These are phyloP conservation scores for Beauveria asiatica DNA, from an alignment of 2,329 filamentous ascomycete genomes.

Conservation along the genomic window DNA sequence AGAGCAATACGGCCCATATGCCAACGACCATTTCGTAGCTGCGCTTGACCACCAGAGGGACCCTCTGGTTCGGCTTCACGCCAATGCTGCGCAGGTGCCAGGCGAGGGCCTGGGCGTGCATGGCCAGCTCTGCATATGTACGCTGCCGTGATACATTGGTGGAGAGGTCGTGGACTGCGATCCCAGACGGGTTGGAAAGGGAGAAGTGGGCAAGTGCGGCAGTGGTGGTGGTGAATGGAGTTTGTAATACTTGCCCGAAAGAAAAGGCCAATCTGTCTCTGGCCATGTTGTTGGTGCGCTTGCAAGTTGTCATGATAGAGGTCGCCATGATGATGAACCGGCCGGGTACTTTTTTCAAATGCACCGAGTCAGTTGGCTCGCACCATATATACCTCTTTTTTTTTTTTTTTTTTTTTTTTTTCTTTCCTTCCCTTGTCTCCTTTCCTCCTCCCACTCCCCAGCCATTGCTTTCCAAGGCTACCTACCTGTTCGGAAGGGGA, in stretches of 20 bases:
- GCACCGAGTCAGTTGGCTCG: background rate
- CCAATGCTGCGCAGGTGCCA: slow-evolving; percentile 29
- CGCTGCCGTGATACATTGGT: slow-evolving; percentile 22
- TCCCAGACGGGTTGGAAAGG: slow-evolving; percentile 25
- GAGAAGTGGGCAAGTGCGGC: slow-evolving; percentile 31
- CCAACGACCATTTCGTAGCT: slow-evolving; percentile 49
- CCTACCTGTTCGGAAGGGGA: too few species aligned
- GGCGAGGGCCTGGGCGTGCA: slow-evolving; percentile 33
- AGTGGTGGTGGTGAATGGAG: slow-evolving; percentile 31
- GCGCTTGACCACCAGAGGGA: slow-evolving; percentile 47
- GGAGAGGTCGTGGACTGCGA: slow-evolving; percentile 31
- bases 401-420: too few species aligned
- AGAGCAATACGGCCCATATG: slow-evolving; percentile 47
- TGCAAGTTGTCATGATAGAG: slow-evolving; percentile 2
- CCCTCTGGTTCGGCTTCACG: slow-evolving; percentile 34
- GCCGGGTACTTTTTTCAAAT: background rate
- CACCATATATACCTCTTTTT: too few species aligned
- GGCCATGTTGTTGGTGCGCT: slow-evolving; percentile 11
- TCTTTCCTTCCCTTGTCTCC: too few species aligned
- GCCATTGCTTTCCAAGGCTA: too few species aligned
- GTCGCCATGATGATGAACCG: background rate
- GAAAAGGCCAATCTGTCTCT: slow-evolving; percentile 10
- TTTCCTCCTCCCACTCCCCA: too few species aligned
- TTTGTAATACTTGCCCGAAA: slow-evolving; percentile 17
- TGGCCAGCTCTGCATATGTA: slow-evolving; percentile 37